These are phyloP conservation scores for Thermomucor indicae-seudaticae DNA, from an alignment of 371 early-diverging fungal genomes.

Conservation along the genomic window DNA sequence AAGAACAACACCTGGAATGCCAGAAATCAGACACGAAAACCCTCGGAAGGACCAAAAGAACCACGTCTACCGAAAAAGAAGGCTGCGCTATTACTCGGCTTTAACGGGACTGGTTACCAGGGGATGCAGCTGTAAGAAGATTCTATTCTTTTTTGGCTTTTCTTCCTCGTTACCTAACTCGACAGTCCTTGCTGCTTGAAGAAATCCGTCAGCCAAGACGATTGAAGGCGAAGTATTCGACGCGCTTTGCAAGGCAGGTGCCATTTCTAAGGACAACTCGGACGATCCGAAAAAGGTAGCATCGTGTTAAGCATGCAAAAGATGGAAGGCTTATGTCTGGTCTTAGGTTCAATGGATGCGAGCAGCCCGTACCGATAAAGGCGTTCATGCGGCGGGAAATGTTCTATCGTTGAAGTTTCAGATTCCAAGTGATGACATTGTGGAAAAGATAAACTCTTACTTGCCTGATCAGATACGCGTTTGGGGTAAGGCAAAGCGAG, in stretches of 20 bases:
- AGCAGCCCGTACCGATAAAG: conserved; percentile 99
- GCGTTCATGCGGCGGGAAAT: conserved; percentile 98
- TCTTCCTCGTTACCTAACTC: background rate
- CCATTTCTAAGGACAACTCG: conserved; percentile 78
- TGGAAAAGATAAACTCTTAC: conserved; percentile 68
- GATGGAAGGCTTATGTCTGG: too few species aligned
- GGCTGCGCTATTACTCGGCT: conserved; percentile 87
- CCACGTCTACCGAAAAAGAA: conserved; percentile 79
- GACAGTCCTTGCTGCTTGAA: conserved; percentile 12
- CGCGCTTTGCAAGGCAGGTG: conserved; percentile 70
- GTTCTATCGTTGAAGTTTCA: conserved; percentile 92
- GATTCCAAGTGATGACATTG: conserved; percentile 47
- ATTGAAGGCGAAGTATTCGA: conserved; percentile 82
- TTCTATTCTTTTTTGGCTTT: background rate
- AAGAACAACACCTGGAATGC: conserved; percentile 16
- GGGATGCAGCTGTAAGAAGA: conserved; percentile 88
- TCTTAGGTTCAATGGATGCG: conserved; percentile 73
- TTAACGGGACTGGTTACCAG: conserved; percentile 93
- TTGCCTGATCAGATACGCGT: conserved; percentile 82
- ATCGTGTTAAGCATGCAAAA: background rate
- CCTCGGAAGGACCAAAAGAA: conserved; percentile 10
- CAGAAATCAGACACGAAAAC: background rate
- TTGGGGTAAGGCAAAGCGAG: conserved; percentile 58
- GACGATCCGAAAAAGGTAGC: conserved; percentile 73
- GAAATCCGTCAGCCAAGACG: conserved; percentile 70